phyloP scores from a whole-genome alignment of 768 basidiomycete genomes.

The Phlegmacium glaucopus region DNA sequence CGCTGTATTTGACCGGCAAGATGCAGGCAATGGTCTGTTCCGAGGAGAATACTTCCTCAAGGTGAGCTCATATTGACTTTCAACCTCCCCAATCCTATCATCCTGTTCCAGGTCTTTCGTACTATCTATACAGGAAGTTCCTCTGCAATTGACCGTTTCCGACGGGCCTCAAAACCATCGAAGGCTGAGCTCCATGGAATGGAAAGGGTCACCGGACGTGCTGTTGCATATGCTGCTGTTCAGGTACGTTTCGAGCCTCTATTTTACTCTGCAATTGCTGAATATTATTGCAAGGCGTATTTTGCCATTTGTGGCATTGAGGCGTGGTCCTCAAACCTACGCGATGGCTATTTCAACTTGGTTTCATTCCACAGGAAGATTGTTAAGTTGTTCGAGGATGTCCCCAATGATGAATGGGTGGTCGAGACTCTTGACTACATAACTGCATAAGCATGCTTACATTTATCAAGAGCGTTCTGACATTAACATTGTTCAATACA shows the following conservation, averaged over 20 bases:
- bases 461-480: too few relatives aligned
- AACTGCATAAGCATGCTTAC: neutral
- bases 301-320: too few relatives aligned
- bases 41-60: too few relatives aligned
- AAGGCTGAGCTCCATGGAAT: neutral
- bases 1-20: too few relatives aligned
- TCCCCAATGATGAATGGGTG: neutral
- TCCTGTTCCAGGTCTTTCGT: too few relatives aligned
- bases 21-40: too few relatives aligned
- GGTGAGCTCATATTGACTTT: too few relatives aligned
- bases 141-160: neutral
- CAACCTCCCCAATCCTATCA: too few relatives aligned
- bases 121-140: too few relatives aligned
- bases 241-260: neutral
- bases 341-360: neutral
- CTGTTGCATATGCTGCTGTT: neutral
- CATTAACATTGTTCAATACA: too few relatives aligned
- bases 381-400: neutral
- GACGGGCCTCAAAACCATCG: neutral
- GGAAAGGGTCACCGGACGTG: neutral
- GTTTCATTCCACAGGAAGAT: neutral
- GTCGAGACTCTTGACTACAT: neutral
- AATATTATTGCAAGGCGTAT: too few relatives aligned
- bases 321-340: too few relatives aligned
- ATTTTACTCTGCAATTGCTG: neutral